A percentile compares a stretch with the other conserved stretches of the same genome.
Conservation (phyloP, 2,329 filamentous ascomycete species). For the Neofusicoccum laricinum region DNA sequence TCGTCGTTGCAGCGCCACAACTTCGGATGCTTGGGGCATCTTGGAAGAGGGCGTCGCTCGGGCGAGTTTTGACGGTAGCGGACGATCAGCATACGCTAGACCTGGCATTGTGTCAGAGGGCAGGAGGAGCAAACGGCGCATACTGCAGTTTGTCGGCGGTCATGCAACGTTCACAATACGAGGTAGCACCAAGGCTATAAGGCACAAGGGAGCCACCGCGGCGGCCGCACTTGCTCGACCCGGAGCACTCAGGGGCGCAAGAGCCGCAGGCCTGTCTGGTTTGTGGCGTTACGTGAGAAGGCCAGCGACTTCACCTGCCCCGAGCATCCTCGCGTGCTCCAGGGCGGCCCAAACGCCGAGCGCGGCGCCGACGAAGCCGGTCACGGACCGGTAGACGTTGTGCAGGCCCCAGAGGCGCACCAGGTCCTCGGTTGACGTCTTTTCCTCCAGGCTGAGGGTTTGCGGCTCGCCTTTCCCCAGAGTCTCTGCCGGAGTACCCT, state of each 20-base stretch:
- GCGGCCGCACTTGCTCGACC: too few relatives aligned
- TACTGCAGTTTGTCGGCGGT: too few relatives aligned
- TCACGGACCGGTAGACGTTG: conserved; percentile 1
- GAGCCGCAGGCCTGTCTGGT: neutral
- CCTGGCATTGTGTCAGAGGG: neutral
- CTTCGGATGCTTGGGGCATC: neutral
- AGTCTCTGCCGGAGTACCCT: neutral
- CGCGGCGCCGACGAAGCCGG: neutral
- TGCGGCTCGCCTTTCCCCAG: neutral
- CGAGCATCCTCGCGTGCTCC: neutral
- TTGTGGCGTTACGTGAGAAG: neutral
- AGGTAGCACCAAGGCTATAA: conserved; percentile 4
- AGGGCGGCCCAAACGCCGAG: neutral
- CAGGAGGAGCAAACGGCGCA: neutral
- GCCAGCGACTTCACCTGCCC: neutral
- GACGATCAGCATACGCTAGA: conserved; percentile 10
- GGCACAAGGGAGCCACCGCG: neutral
- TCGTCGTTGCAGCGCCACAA: neutral
- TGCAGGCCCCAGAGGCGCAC: neutral
- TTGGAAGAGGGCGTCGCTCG: neutral
- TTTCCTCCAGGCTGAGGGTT: neutral
- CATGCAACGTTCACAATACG: conserved; percentile 1
- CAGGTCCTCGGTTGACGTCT: neutral
- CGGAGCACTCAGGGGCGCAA: neutral
- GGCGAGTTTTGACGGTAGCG: neutral